A percentile compares a stretch with the other conserved stretches of the same genome.
These are phyloP conservation scores for Coniochaeta sp. DNA, from an alignment of 2,329 filamentous ascomycete genomes.

Conservation along the genomic window DNA sequence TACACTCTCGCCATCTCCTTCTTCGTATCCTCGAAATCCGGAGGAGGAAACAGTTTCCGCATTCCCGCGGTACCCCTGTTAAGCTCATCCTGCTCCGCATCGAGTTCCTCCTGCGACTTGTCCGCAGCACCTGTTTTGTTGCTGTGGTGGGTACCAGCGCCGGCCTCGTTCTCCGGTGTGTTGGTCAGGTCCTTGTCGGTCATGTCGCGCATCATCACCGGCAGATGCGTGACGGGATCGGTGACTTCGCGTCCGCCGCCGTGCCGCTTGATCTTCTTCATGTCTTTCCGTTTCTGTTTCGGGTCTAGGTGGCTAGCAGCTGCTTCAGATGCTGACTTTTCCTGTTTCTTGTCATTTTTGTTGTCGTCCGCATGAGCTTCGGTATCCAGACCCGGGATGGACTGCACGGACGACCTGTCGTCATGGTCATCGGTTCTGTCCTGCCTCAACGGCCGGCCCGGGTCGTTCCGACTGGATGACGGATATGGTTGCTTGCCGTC, in stretches of 20 bases:
- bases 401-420: background rate
- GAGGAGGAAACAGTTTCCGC: conserved; percentile 37
- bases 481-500: conserved; percentile 25
- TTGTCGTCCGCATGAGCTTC: conserved; percentile 10
- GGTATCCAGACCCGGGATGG: background rate
- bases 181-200: conserved; percentile 50
- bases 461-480: conserved; percentile 23
- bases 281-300: conserved; percentile 38
- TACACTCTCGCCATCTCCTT: conserved; percentile 22
- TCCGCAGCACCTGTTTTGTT: conserved; percentile 30
- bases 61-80: conserved; percentile 33
- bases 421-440: conserved; percentile 7
- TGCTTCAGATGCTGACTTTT: conserved; percentile 25
- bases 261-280: conserved; percentile 35
- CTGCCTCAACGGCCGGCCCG: conserved; percentile 6
- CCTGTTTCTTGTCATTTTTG: conserved; percentile 12
- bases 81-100: conserved; percentile 23
- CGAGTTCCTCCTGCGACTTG: conserved; percentile 31
- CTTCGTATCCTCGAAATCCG: conserved; percentile 34
- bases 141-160: conserved; percentile 25
- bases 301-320: conserved; percentile 31
- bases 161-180: conserved; percentile 25
- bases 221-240: conserved; percentile 65
- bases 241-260: conserved; percentile 56
- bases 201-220: conserved; percentile 60